Base-by-base conservation (phyloP, 495 filamentous ascomycete genomes). In the Astrocystis sublimbata region DNA sequence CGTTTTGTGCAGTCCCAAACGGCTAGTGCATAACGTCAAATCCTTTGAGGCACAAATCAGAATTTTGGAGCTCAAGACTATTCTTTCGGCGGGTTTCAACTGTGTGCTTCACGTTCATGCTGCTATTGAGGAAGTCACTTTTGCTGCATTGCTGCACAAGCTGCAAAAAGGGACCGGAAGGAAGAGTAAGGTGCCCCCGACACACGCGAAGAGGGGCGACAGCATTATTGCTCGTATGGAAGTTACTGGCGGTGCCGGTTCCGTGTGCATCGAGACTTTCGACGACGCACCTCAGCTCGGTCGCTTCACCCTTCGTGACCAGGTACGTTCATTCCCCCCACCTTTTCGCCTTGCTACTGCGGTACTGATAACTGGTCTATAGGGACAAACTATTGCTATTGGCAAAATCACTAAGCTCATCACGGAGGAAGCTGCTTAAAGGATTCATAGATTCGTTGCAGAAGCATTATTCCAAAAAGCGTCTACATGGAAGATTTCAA, bases 41-140 rank as follows among this genome's bases (percentile, higher is more conserved):
- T 79, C 88, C 31, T 99, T 99, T 65, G 94, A 99, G 77, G 94
- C 94, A 7, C 96, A 99, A 78, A 96, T 99, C 68, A 85, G 90
- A 50, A 88, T 98, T 49, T 77, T 99, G n/a, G 94, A 99, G 60
- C 80, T 99, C 36, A 96, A 96, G 86, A 89, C 78, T 70, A 99
- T 99, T 75, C 82, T 98, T 3, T 89, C 85, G 28, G 77, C 78
- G 8, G 78, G 91, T 85, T 71, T 96, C 89, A 74, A 98, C 91
- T 85, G 96, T 88, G 79, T 98, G 85, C 72, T 96, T 89, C 64
- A 84, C 93, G 78, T 96, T 88, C 80, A 92, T 91, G 46, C 92
- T 89, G 93, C 93, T 35, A 92, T 96, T 61, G 93, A 98, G 78
- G 94, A 99, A 73, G 89, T 98, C 38, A 97, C 92, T 0, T 92